Base-by-base conservation (phyloP, 2,329 filamentous ascomycete species). In the Penicillium sp. region DNA sequence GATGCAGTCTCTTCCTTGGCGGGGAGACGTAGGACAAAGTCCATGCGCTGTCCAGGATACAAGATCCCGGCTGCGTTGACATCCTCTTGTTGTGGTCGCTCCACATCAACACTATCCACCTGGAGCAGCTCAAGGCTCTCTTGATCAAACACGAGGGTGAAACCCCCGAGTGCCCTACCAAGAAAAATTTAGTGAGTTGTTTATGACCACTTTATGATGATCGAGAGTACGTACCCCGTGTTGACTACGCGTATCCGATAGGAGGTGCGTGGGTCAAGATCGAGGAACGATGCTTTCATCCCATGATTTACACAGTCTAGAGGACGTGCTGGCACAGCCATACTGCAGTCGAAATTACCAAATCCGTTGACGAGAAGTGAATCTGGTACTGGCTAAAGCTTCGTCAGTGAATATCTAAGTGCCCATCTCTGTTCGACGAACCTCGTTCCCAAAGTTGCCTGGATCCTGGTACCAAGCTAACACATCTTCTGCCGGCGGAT, bases 361-460 rank as follows among this genome's bases (percentile, higher is more conserved):
- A 60, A 61, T 18, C 79, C 79, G 56, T 82, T 81, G 24, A 82
- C 61, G 1, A 82, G 57, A 1, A 82, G 55, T 0, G 77, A 80
- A 49, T 80, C 77, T 2, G 80, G 79, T 8, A 77, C 75, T 3
- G 79, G 79, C 76, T 81, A 29, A 3, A 2, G 50, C 18, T 33
- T 5, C 9, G 31, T 44, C 33, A 54, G 45, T 40, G 28, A 28
- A 28, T 9, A 33, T 18, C 18, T 28, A 28, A 28, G 24, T 14
- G 10, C 26, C n/a, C 11, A 3, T 18, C 5, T n/a, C 19, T 23
- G 14, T 23, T 31, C 5, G 10, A 46, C 54, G 19, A 56, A 76
- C 75, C 65, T 78, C 75, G 47, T 76, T 76, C 2, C 76, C 78
- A 62, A 76, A 78, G 9, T 74, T 75, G 3, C 69, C 73, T 16